Conservation (phyloP, 73 alveolate species). For the Tetrahymena borealis region DNA sequence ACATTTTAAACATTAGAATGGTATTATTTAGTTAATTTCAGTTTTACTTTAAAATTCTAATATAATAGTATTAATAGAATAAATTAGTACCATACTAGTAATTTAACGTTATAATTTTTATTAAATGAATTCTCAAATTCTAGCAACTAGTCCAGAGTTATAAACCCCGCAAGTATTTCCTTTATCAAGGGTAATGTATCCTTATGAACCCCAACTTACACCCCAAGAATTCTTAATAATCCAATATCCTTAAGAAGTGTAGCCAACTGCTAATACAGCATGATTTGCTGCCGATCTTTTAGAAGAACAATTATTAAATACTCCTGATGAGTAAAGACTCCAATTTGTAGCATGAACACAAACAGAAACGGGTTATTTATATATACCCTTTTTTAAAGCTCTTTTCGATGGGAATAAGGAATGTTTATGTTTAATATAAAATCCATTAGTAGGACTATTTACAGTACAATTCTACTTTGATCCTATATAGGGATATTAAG, state of each 20-base stretch:
- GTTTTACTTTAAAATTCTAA: too few species aligned
- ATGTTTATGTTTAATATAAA: too few species aligned
- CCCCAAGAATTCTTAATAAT: slow-evolving; percentile 61
- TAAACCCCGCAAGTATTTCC: slow-evolving; percentile 36
- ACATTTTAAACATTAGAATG: too few species aligned
- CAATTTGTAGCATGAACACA: slow-evolving; percentile 61
- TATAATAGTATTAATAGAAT: too few species aligned
- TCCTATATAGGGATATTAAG: slow-evolving; percentile 30
- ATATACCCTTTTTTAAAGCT: neutral
- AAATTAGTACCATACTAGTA: too few species aligned
- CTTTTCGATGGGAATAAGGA: too few species aligned
- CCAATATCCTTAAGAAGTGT: slow-evolving; percentile 28
- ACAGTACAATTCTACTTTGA: neutral
- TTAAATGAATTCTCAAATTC: too few species aligned
- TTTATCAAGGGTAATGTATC: slow-evolving; percentile 32
- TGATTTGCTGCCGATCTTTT: slow-evolving; percentile 28
- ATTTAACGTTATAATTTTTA: too few species aligned
- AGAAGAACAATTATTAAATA: slow-evolving; percentile 4
- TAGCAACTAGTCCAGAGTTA: too few species aligned
- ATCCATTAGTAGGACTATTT: too few species aligned
- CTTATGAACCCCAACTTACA: slow-evolving; percentile 49
- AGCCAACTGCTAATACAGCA: slow-evolving; percentile 54
- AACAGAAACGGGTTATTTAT: slow-evolving; percentile 36
- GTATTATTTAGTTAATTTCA: too few species aligned
- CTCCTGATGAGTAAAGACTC: slow-evolving; percentile 50